Base-by-base conservation (phyloP, 2,329 filamentous ascomycete genomes). In the Colletotrichum sp. region DNA sequence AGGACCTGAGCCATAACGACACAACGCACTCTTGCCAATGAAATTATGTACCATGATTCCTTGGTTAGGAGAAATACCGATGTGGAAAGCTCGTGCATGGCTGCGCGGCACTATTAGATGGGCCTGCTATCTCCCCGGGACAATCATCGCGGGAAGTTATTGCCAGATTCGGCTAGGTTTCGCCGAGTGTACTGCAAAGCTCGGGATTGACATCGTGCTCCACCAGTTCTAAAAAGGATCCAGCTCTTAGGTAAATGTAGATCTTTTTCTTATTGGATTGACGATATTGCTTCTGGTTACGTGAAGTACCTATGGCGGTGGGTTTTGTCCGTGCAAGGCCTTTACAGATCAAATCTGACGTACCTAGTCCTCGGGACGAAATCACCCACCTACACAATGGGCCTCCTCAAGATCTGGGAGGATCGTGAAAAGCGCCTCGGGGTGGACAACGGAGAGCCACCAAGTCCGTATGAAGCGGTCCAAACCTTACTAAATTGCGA, bases 301-400 rank as follows among this genome's bases (percentile, higher is more conserved):
- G 0, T 7, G 2, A 38, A 1, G 34, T 38, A 38, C 34, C 34
- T 38, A 21, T 48, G 43, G 43, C n/a, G 43, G 43, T 52, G n/a
- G n/a, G 43, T 52, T 52, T 21, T 52, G 43, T 21, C 43, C n/a
- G 43, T 8, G 0, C 10, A 21, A 13, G 43, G 43, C 10, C n/a
- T 21, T 52, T 21, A 10, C n/a, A 21, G 10, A 21, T 52, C 1
- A 0, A 21, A 21, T 10, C 43, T 21, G n/a, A 13, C 43, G 0
- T 52, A n/a, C 6, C 43, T 52, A n/a, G 43, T 52, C 18, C 9
- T 0, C 43, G 10, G n/a, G 2, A 52, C 6, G 4, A 52, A 52
- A 1, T 13, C 2, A 52, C n/a, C n/a, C 43, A 52, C 10, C 6
- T n/a, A 52, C 43, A 52, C 1, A 8, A 52, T 21, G n/a, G 1